Evolutionary conservation across 2,329 filamentous ascomycete species (phyloP), one percentile per base, ranked within the genome.

Genomic region (Verticillium isaacii): DNA sequence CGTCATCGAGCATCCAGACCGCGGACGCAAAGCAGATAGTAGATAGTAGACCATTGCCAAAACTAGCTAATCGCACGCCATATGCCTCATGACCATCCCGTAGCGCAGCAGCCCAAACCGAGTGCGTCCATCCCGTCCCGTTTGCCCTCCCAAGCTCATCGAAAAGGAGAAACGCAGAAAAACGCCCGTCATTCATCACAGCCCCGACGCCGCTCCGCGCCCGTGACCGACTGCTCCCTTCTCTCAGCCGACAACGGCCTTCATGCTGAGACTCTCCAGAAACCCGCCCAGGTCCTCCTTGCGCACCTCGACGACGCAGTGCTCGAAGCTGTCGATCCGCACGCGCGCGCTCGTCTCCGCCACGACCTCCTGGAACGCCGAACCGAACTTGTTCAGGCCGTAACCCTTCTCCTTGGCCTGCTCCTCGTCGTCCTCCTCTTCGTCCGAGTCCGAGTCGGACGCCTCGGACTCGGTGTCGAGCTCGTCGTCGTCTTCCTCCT

Each of bases 241-340:
- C 29, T 29, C 2, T 74, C 72, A 89, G 54, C 86, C 85, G 60
- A 89, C 89, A 19, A 98, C 93, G 61, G 88, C 88, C 83, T 96
- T 96, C 84, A 93, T 89, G 76, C 93, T 97, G 72, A 99, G 75
- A 61, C 89, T 89, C 78, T 99, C 95, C 67, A 99, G 80, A 74
- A 99, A 99, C 0, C 89, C 92, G 17, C 88, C 87, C 32, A 99
- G 78, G 75, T 98, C 95, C 72, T 98, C 95, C 79, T 97, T 97
- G 77, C 89, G 89, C n/a, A 99, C 94, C 74, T 99, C 95, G 56
- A 98, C 93, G 8, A 98, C 95, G 70, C 92, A 96, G 74, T 97
- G 92, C 76, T 99, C 95, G 71, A 99, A 99, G 74, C 91, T 96
- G 76, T 99, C 95, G 72, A 97, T 96, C 63, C 93, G 82, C 23